These are phyloP conservation scores for Leccinum imitatum DNA, from an alignment of 768 basidiomycete genomes.

Conservation along the genomic window DNA sequence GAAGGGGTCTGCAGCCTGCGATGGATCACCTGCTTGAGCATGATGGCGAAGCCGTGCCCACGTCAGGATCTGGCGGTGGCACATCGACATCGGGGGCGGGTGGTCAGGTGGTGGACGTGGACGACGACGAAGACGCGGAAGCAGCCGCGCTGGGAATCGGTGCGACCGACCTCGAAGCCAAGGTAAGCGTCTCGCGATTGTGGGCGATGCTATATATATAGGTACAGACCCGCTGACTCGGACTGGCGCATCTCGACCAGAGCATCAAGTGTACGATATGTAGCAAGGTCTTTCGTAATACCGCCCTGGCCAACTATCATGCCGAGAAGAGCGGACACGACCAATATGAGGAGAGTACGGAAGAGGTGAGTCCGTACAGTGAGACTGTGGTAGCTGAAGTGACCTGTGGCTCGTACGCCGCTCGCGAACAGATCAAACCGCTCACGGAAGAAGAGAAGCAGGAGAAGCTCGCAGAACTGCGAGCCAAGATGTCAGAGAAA, in stretches of 20 bases:
- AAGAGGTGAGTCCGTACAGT: slow-evolving; percentile 62
- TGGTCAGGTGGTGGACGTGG: slow-evolving; percentile 45
- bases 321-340: slow-evolving; percentile 95
- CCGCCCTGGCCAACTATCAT: slow-evolving; percentile 87
- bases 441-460: slow-evolving; percentile 94
- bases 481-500: slow-evolving; percentile 78
- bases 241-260: slow-evolving; percentile 32
- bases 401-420: background rate
- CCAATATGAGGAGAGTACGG: slow-evolving; percentile 92
- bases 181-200: slow-evolving; percentile 38
- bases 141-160: slow-evolving; percentile 53
- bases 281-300: slow-evolving; percentile 83
- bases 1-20: slow-evolving; percentile 83
- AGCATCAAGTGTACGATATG: slow-evolving; percentile 85
- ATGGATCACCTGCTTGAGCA: slow-evolving; percentile 90
- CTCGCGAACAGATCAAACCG: slow-evolving; percentile 72
- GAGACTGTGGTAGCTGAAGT: background rate
- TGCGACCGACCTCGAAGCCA: slow-evolving; percentile 55
- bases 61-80: background rate
- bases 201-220: slow-evolving; percentile 2
- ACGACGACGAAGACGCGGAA: slow-evolving; percentile 68
- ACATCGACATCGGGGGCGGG: background rate
- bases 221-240: background rate
- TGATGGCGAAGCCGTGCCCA: slow-evolving; percentile 59
- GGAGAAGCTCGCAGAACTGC: slow-evolving; percentile 74